Percentiles rank a stretch among this genome's conserved stretches.
Evolutionary conservation across 2,329 filamentous ascomycete genomes (phyloP).

Genomic region (Teratosphaeria epicoccoides): DNA sequence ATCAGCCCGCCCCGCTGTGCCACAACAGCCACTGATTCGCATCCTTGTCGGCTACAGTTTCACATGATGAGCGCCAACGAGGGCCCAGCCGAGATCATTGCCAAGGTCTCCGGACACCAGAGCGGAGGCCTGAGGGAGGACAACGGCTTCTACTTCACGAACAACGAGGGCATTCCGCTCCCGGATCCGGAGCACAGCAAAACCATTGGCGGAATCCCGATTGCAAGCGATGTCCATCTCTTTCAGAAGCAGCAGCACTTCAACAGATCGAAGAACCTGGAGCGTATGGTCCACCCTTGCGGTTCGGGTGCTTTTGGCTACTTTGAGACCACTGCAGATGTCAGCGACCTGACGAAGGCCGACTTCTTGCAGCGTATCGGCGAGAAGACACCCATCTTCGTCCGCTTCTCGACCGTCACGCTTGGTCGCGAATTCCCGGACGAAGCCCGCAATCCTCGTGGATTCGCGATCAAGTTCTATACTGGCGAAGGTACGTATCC

Average conservation of each 20-base stretch:
- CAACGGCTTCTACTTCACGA: constrained; percentile 44
- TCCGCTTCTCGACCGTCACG: constrained; percentile 38
- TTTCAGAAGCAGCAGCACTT: constrained; percentile 47
- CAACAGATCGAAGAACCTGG: constrained; percentile 42
- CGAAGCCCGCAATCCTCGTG: constrained; percentile 36
- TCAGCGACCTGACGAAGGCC: constrained; percentile 30
- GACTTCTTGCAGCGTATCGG: constrained; percentile 32
- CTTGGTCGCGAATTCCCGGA: constrained; percentile 36
- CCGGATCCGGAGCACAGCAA: constrained; percentile 43
- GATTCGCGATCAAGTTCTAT: constrained; percentile 42
- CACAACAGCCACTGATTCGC: background rate
- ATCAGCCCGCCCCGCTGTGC: background rate
- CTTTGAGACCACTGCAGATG: constrained; percentile 36
- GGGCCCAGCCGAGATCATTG: constrained; percentile 42
- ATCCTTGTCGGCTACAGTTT: background rate
- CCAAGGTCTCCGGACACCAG: constrained; percentile 40
- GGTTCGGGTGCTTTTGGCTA: constrained; percentile 36
- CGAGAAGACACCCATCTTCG: constrained; percentile 34
- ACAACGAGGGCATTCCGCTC: constrained; percentile 44
- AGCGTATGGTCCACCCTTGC: constrained; percentile 32
- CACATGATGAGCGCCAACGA: constrained; percentile 41
- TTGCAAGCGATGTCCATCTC: constrained; percentile 42
- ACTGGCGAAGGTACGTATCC: constrained; percentile 32
- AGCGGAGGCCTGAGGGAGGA: constrained; percentile 39
- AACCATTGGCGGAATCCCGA: constrained; percentile 42